Base-by-base conservation (phyloP, 441 rosid genomes). In the Arabidopsis hybrid region DNA sequence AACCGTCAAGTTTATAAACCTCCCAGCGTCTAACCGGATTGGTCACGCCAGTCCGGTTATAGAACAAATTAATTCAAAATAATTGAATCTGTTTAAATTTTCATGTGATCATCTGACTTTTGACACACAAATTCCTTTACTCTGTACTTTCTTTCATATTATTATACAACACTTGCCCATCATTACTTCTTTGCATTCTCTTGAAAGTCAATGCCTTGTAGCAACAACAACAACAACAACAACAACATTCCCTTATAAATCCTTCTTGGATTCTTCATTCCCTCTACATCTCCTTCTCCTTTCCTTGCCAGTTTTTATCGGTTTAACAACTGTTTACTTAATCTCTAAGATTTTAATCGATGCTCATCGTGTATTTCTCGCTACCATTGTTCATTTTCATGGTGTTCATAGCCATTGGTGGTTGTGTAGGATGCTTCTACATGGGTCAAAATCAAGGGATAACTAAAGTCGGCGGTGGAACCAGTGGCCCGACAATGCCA, bases 381-480 rank as follows among this genome's bases (percentile, higher is more conserved):
- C 35, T 76, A 49, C 80, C 76, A 42, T 65, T 76, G 60, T 65
- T 76, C 72, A 34, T 71, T 11, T 58, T 57, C 49, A 1, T 76
- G 67, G 76, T 76, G 50, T 49, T 76, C 34, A 14, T 76, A 65
- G 8, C 39, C 61, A 49, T 76, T 0, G 0, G 34, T 5, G 76
- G 76, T 65, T 77, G 72, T 49, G 56, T 21, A 39, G 80, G 80
- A 43, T 77, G 80, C 62, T 77, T 64, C 74, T 77, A 39, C 72
- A 18, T 58, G 58, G 80, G 80, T 59, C 67, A 34, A 18, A 3
- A 34, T 2, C 72, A 65, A 50, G 80, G 63, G 34, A 77, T 57
- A 42, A 2, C 42, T 17, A 64, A 40, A 17, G 35, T 0, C 2
- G 35, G 61, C 2, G 70, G 16, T 56, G 51, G 51, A 13, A 2